Percentiles rank a stretch among this genome's conserved stretches.
phyloP scores from a whole-genome alignment of 192 early-diverging fungal genomes.

The Coemansia sp. region DNA sequence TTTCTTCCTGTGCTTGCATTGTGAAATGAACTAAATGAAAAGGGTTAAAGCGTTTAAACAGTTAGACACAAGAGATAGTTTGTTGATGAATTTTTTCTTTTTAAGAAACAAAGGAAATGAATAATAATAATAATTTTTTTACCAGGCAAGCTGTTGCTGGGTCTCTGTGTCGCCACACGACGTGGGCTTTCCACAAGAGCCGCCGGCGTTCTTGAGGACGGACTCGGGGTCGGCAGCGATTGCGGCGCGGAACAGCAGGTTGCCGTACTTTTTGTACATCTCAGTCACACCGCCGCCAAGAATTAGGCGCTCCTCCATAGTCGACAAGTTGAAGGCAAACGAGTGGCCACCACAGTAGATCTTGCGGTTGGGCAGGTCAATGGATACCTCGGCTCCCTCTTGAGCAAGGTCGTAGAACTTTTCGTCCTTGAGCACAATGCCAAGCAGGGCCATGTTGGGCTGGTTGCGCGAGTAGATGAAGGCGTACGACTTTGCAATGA shows the following conservation, averaged over 20 bases:
- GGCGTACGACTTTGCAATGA: slow-evolving; percentile 79
- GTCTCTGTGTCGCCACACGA: slow-evolving; percentile 46
- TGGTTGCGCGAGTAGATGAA: slow-evolving; percentile 85
- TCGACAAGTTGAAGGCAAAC: slow-evolving; percentile 65
- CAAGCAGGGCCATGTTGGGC: slow-evolving; percentile 79
- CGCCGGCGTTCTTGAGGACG: slow-evolving; percentile 48
- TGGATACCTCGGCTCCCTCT: slow-evolving; percentile 70
- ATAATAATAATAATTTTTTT: not conserved
- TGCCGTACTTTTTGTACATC: slow-evolving; percentile 79
- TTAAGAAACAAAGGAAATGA: not conserved
- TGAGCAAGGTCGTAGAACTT: slow-evolving; percentile 73
- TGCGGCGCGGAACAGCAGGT: slow-evolving; percentile 71
- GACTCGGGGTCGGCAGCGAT: slow-evolving; percentile 62
- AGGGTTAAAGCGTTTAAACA: no score
- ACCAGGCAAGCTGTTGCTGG: slow-evolving; percentile 54
- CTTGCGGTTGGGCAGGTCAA: slow-evolving; percentile 67
- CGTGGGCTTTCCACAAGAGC: slow-evolving; percentile 45
- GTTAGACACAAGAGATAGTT: not conserved
- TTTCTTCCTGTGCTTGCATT: slow-evolving; percentile 15
- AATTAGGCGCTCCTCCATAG: slow-evolving; percentile 75
- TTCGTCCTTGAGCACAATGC: slow-evolving; percentile 71
- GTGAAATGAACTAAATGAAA: not conserved
- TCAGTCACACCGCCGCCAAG: slow-evolving; percentile 73
- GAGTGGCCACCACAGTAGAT: slow-evolving; percentile 60
- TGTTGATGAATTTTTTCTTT: not conserved